These are phyloP conservation scores for Sphaerulina musiva DNA, from an alignment of 2,329 filamentous ascomycete genomes.

Conservation along the genomic window DNA sequence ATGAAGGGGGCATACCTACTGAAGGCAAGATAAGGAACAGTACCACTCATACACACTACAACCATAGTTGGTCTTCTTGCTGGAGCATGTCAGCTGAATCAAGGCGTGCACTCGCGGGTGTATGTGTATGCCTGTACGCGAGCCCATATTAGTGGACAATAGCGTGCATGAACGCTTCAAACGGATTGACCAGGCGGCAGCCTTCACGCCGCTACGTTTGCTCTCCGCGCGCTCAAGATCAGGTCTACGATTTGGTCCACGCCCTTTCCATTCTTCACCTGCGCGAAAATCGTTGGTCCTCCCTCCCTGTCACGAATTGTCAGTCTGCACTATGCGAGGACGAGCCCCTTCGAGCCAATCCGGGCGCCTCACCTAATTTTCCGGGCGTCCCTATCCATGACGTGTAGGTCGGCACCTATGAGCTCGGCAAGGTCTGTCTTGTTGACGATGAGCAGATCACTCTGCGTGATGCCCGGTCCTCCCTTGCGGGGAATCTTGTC, in stretches of 20 bases:
- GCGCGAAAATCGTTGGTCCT: slow-evolving; percentile 89
- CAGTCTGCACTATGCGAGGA: not conserved
- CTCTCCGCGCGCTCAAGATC: slow-evolving; percentile 83
- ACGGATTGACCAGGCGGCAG: too few relatives aligned
- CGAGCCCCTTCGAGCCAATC: not conserved
- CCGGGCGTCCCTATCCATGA: slow-evolving; percentile 91
- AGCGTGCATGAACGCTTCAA: too few relatives aligned
- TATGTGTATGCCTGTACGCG: too few relatives aligned
- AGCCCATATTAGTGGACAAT: too few relatives aligned
- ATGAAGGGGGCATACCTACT: too few relatives aligned
- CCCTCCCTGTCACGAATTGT: slow-evolving; percentile 58
- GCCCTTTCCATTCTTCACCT: slow-evolving; percentile 87
- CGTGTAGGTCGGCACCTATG: slow-evolving; percentile 78
- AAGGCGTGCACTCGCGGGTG: too few relatives aligned
- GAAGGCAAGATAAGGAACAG: too few relatives aligned
- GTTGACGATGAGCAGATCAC: slow-evolving; percentile 87
- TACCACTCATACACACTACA: too few relatives aligned
- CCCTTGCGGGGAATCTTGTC: slow-evolving; percentile 97
- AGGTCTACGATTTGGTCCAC: slow-evolving; percentile 82
- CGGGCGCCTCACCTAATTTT: slow-evolving; percentile 57
- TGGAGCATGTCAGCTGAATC: too few relatives aligned
- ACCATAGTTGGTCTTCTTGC: too few relatives aligned
- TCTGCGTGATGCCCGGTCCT: slow-evolving; percentile 93
- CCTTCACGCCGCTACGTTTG: too few relatives aligned
- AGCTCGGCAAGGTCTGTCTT: slow-evolving; percentile 92